A percentile compares a stretch with the other conserved stretches of the same genome.
Evolutionary conservation across 768 basidiomycete genomes (phyloP).

Genomic region (Suillus subalutaceus): DNA sequence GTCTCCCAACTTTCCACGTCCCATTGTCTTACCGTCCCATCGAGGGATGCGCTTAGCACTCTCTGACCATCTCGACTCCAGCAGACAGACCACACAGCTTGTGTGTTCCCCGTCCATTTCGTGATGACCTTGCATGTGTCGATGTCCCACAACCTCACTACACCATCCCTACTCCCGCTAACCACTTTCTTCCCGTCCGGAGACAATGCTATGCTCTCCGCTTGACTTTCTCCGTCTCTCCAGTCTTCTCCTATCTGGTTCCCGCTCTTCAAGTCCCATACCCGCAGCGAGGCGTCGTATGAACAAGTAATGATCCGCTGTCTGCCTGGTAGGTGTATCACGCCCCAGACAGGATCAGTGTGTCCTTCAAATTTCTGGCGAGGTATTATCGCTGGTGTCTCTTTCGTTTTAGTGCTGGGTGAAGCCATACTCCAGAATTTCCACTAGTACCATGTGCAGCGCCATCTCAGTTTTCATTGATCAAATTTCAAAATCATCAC

Average conservation of each 20-base stretch:
- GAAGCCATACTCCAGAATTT: neutral
- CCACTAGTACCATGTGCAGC: neutral
- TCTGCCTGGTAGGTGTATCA: neutral
- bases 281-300: neutral
- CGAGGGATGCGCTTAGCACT: neutral
- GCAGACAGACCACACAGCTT: fast-evolving
- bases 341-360: neutral
- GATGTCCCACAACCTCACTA: neutral
- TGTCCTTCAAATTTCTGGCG: neutral
- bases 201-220: neutral
- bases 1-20: neutral
- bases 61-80: neutral
- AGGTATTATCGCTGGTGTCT: neutral
- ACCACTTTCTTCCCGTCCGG: neutral
- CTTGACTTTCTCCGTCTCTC: neutral
- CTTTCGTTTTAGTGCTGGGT: neutral
- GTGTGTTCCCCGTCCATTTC: neutral
- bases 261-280: neutral
- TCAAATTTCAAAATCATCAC: neutral
- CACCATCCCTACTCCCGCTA: neutral
- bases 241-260: neutral
- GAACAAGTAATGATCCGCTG: neutral
- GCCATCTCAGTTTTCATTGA: neutral
- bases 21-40: neutral
- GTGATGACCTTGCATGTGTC: neutral